These are phyloP conservation scores for Fusarium nematophilum DNA, from an alignment of 2,329 filamentous ascomycete genomes.

Conservation along the genomic window DNA sequence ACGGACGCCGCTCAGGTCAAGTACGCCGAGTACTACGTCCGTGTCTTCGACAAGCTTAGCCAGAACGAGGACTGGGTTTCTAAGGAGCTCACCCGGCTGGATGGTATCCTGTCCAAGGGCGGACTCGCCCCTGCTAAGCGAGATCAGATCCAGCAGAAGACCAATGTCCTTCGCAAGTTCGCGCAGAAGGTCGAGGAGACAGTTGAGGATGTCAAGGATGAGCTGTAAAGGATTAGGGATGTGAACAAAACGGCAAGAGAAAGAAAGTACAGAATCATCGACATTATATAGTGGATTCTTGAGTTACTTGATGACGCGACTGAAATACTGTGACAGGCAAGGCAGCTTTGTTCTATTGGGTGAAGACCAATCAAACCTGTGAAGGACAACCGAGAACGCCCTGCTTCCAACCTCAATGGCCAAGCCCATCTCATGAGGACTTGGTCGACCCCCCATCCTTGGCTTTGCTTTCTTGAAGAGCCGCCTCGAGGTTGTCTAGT, in stretches of 20 bases:
- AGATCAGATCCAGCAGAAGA: constrained; percentile 87
- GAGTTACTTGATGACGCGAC: constrained; percentile 32
- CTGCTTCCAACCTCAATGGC: constrained; percentile 1
- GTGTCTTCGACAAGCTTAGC: constrained; percentile 86
- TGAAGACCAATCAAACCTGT: constrained; percentile 23
- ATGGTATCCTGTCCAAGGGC: constrained; percentile 86
- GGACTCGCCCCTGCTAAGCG: constrained; percentile 86
- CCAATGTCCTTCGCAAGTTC: constrained; percentile 89
- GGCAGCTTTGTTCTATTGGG: constrained; percentile 15
- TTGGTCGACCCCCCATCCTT: constrained; percentile 55
- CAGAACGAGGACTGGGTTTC: constrained; percentile 81
- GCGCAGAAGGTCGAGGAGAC: constrained; percentile 67
- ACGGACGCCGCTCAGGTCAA: constrained; percentile 73
- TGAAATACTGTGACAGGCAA: constrained; percentile 20
- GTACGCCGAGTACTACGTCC: constrained; percentile 94
- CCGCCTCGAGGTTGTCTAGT: constrained; percentile 83
- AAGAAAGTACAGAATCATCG: constrained; percentile 21
- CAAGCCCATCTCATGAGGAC: constrained; percentile 28
- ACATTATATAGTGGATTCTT: constrained; percentile 36
- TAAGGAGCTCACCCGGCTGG: constrained; percentile 87
- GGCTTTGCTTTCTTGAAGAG: constrained; percentile 69
- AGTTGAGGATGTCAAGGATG: constrained; percentile 68
- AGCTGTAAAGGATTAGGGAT: constrained; percentile 48
- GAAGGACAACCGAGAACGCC: constrained; percentile 31
- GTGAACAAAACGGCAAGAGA: constrained; percentile 15